Base-by-base conservation (phyloP, 257 asterid genomes). In the Solanum virginianum region DNA sequence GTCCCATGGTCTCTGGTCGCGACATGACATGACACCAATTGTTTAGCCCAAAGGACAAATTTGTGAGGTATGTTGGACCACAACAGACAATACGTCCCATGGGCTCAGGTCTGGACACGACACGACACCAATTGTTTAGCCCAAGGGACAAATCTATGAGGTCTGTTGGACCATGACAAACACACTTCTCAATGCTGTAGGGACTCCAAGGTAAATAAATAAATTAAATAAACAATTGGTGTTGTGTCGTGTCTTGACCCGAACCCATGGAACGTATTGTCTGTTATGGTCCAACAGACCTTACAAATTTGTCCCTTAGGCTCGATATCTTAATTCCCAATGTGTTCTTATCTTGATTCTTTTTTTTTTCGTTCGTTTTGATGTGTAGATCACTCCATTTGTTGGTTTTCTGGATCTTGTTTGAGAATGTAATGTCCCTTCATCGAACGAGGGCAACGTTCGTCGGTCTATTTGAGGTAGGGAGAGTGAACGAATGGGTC, bases 401-500 rank as follows among this genome's bases (percentile, higher is more conserved):
- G 43, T 51, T 87, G 41, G 32, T 84, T 32, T 84, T 84, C 2
- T 87, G 89, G 87, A 69, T 87, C 29, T 79, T 87, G 10, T 84
- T 80, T 17, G 89, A 87, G 81, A 87, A 87, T 84, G 89, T 80
- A 54, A 87, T 87, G 89, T 80, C 89, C n/a, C 65, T 87, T 80
- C 89, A 87, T 69, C 87, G 89, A 29, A 84, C 89, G 16, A 87
- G 80, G 85, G 89, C 87, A 13, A 87, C 87, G 14, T 80, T 87
- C 69, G 84, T 87, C 4, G 89, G 89, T 5, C 57, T 87, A 8
- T 59, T 84, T 36, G 87, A 87, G 83, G 74, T 65, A 11, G 84
- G 81, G n/a, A 80, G 85, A 54, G 87, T 81, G 10, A 84, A 87
- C 17, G 89, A 87, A 66, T 84, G 87, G 89, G 62, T 87, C 5